Conservation (phyloP, 2,329 filamentous ascomycete genomes). For the Ophiosphaerella korrae region DNA sequence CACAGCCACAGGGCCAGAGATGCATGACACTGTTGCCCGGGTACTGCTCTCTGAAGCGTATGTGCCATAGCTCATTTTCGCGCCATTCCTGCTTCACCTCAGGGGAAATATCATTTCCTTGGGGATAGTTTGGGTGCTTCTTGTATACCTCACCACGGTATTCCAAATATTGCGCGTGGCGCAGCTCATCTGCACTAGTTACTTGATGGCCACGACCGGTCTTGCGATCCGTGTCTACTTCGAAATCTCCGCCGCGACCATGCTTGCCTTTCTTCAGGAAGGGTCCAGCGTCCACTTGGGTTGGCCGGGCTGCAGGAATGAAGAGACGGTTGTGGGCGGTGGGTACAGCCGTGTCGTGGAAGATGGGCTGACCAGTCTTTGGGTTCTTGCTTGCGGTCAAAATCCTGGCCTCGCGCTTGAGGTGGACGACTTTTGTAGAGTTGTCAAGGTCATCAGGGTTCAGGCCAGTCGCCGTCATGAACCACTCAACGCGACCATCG, state of each 20-base stretch:
- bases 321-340: background rate
- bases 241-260: slow-evolving; percentile 23
- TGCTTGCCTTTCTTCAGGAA: slow-evolving; percentile 31
- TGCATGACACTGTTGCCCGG: slow-evolving; percentile 14
- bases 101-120: background rate
- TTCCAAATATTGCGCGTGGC: slow-evolving; percentile 3
- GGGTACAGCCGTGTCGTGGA: slow-evolving; percentile 6
- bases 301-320: background rate
- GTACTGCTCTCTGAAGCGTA: slow-evolving; percentile 22
- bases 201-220: slow-evolving; percentile 32
- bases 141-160: background rate
- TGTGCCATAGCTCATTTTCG: slow-evolving; percentile 16
- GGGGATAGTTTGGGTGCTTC: slow-evolving; percentile 1
- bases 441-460: background rate
- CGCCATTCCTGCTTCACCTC: background rate
- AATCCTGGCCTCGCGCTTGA: slow-evolving; percentile 1
- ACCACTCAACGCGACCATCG: background rate
- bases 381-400: slow-evolving; percentile 4
- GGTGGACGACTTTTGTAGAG: slow-evolving; percentile 1
- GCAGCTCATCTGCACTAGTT: slow-evolving; percentile 13
- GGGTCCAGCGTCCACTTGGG: background rate
- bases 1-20: slow-evolving; percentile 36
- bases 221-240: slow-evolving; percentile 16
- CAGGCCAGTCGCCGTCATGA: slow-evolving; percentile 2
- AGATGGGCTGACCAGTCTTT: background rate